Base-by-base conservation (phyloP, 768 basidiomycete genomes). In the Russula vinacea region DNA sequence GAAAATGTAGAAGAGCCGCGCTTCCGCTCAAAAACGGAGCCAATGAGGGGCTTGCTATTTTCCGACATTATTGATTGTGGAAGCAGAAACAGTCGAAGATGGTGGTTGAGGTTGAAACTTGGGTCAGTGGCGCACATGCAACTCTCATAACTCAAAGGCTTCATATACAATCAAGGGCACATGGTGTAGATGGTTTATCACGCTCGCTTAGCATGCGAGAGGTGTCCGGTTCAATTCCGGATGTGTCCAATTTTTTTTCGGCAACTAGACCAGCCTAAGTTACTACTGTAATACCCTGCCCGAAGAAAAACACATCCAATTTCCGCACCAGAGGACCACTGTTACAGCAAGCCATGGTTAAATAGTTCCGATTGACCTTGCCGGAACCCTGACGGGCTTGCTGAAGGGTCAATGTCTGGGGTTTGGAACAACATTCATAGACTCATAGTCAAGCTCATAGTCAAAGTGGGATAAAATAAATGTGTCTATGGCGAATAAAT, bases 11-110 rank as follows among this genome's bases (percentile, higher is more conserved):
- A 60, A 9, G 72, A 51, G 7, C 70, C 56, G 0, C 72, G 67
- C 42, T 73, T 76, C 24, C 82, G 78, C 71, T 83, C 82, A 44
- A 78, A 69, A 13, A 83, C 76, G 10, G 79, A 77, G n/a, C 82
- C 82, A 50, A 83, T 68, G 58, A 83, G 69, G 37, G 73, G 53
- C 33, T 56, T 68, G 29, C 17, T 40, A 45, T 42, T 24, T 51
- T 58, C 58, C 13, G 66, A 67, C 68, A 69, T 69, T 56, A 60
- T 26, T 54, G 61, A 44, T n/a, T 35, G 52, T 60, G 50, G 35
- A 13, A 6, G 26, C 10, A 10, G 32, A 35, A 47, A 32, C 35
- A 14, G 53, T 26, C n/a, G 44, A 22, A 49, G 58, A 16, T 49
- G 39, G 29, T 6, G 33, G 40, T 42, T 16, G 13, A 10, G n/a